phyloP scores from a whole-genome alignment of 495 filamentous ascomycete genomes.

The Tuber indicum region DNA sequence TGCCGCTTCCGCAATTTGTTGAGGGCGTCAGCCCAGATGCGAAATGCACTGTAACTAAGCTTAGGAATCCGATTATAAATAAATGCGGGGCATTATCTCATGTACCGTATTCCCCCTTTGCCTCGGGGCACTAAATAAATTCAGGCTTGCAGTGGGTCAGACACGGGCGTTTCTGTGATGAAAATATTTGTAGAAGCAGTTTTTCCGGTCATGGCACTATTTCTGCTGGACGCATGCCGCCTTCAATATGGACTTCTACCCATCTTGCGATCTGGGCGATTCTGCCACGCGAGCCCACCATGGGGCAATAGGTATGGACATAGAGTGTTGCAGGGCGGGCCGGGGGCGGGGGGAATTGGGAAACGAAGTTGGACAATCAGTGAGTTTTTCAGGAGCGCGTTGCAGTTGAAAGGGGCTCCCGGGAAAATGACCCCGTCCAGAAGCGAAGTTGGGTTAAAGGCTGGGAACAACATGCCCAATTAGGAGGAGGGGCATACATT shows the following conservation, averaged over 20 bases:
- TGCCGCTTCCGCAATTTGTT: neutral
- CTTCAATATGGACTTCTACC: neutral
- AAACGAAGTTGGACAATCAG: neutral
- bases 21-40: neutral
- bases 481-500: neutral
- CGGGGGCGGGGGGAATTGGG: neutral
- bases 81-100: neutral
- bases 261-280: neutral
- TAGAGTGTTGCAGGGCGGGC: neutral
- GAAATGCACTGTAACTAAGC: neutral
- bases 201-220: neutral
- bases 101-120: neutral
- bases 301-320: neutral
- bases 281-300: neutral
- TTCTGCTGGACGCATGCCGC: neutral
- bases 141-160: neutral
- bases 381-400: too few relatives aligned
- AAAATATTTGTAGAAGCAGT: neutral
- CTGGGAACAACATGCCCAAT: neutral
- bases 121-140: neutral
- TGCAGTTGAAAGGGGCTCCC: neutral
- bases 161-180: neutral
- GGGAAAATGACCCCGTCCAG: neutral
- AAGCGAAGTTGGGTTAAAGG: neutral
- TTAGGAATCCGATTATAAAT: neutral